Evolutionary conservation across 2,329 filamentous ascomycete genomes (phyloP), one percentile per base, ranked within the genome.

Genomic region (Aureobasidium melanogenum): DNA sequence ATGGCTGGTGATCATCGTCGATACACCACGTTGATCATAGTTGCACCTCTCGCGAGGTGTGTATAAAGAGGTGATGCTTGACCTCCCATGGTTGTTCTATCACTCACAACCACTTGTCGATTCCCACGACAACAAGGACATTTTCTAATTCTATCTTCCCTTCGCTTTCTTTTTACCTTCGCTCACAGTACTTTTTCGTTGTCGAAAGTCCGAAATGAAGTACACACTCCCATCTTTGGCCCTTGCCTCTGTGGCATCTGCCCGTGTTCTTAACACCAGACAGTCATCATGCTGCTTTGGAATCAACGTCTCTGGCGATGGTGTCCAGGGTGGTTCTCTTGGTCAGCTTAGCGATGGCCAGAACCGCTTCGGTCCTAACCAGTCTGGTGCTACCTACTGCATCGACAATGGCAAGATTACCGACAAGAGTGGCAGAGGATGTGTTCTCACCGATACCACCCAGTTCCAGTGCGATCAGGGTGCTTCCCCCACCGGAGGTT

Each of bases 321-420:
- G 43, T 24, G 55, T 58, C 5, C 14, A 58, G 41, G 82, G 83
- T n/a, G 52, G 52, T 24, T 71, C 76, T 8, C 71, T 87, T 43
- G 84, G 84, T 14, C 80, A 87, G 68, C 74, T 87, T 44, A 67
- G 64, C 51, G 81, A 84, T 68, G 85, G 85, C 9, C 84, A 87
- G 72, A 79, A 77, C 66, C 78, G 82, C 51, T 76, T 84, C 39
- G 79, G 81, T 26, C 68, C 77, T 36, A 32, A 32, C 52, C 52
- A 56, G 28, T 56, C 52, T 38, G 52, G 52, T 32, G 76, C 77
- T 12, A 74, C 77, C 10, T 87, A 81, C 68, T 83, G 77, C 59
- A 77, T 86, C 66, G 75, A 77, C 62, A 76, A 76, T 47, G 78
- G 79, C 39, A 72, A 39, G 36, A 78, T 87, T 63, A 79, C 74